Base-by-base conservation (phyloP, 768 basidiomycete species). In the Psilocybe azurescens region DNA sequence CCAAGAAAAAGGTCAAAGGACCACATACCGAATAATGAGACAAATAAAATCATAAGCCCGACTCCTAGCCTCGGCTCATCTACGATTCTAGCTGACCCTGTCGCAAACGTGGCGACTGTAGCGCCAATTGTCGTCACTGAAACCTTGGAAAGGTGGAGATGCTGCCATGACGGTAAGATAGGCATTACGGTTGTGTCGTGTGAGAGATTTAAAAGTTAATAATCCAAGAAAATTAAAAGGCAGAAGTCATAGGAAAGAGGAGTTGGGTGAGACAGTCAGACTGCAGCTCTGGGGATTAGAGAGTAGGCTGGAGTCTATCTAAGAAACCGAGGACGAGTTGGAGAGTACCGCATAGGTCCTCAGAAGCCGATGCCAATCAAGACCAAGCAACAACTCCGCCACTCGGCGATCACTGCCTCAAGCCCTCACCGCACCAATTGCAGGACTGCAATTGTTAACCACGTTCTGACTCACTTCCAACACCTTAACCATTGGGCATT, bases 1-100 rank as follows among this genome's bases (percentile, higher is more conserved):
- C 6, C n/a, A 11, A 6, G 14, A 44, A 11, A 16, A 13, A 14
- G 5, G 14, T 44, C 41, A 28, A 16, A 5, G 47, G 6, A 38
- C n/a, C 44, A 75, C 81, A 58, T 63, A 90, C 90, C 89, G 33
- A 87, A 80, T 47, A 92, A 81, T 44, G 90, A 93, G 3, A 88
- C 77, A 39, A 78, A 63, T 53, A 90, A 81, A 56, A 92, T 87
- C 30, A 78, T 71, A 5, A 83, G 65, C 76, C 87, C 85, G 13
- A 83, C 80, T 18, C 66, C 63, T 24, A 72, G 53, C 54, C 63
- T 69, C 28, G 64, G 59, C 7, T 67, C 67, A 5, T 64, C 60
- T 9, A 53, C 50, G 16, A 53, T 54, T 11, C 65, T 53, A 13
- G 55, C 53, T 14, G 53, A 54, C 18, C 55, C 59, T 53, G 56